phyloP scores from a whole-genome alignment of 78 protist species.

The Chrysochromulina parva region DNA sequence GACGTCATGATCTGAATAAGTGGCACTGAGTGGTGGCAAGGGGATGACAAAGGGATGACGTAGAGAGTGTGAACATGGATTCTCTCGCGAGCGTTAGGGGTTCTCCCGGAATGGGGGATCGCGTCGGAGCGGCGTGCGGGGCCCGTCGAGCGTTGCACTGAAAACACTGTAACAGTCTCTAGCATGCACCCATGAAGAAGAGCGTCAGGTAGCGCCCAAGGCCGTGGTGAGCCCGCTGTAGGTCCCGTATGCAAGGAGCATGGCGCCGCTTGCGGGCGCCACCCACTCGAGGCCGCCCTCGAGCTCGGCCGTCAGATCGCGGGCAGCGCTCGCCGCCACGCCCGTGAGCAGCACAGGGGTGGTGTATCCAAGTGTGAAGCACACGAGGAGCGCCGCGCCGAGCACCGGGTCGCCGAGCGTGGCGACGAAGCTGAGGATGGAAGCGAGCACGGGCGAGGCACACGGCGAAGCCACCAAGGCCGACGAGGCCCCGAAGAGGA shows the following conservation, averaged over 20 bases:
- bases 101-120: too few species aligned
- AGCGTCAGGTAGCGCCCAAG: neutral
- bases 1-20: too few species aligned
- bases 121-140: too few species aligned
- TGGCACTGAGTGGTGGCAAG: too few species aligned
- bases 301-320: neutral
- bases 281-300: neutral
- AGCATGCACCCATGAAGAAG: too few species aligned
- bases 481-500: conserved; percentile 8
- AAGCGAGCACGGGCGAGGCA: neutral
- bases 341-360: neutral
- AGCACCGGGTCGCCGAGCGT: neutral
- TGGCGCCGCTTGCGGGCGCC: neutral
- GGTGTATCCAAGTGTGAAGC: neutral
- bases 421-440: neutral
- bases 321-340: neutral
- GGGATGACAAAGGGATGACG: too few species aligned
- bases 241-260: neutral
- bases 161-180: too few species aligned
- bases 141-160: too few species aligned
- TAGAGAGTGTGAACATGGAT: too few species aligned
- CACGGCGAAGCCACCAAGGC: conserved; percentile 2
- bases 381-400: neutral
- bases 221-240: neutral
- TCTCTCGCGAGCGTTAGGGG: too few species aligned